Evolutionary conservation across 2,329 filamentous ascomycete species (phyloP).

Genomic region (Penicillium sp.): DNA sequence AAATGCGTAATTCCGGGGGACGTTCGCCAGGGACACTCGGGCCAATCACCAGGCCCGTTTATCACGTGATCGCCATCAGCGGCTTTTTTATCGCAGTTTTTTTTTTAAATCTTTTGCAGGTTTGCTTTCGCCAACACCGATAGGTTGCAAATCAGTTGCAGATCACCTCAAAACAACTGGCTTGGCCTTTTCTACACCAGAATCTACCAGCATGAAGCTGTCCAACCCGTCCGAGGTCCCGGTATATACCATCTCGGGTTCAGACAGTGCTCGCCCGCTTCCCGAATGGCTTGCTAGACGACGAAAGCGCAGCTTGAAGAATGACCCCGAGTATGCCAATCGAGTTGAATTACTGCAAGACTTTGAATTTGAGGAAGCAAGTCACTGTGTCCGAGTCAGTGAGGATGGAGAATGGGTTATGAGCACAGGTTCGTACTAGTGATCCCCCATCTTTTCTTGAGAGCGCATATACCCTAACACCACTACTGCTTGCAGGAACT

Average conservation of each 20-base stretch:
- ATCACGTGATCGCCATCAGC: conserved; percentile 38
- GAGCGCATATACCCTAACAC: conserved; percentile 19
- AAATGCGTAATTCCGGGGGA: conserved; percentile 31
- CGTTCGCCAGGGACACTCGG: conserved; percentile 33
- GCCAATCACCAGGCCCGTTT: conserved; percentile 30
- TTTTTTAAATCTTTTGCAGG: conserved; percentile 25
- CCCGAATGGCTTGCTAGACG: conserved; percentile 94
- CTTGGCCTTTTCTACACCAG: conserved; percentile 25
- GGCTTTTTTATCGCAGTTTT: conserved; percentile 25
- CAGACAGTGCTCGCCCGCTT: conserved; percentile 79
- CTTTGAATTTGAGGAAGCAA: conserved; percentile 96
- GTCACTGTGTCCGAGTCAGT: conserved; percentile 81
- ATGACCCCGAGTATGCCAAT: conserved; percentile 88
- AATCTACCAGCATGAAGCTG: conserved; percentile 46
- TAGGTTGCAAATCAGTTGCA: conserved; percentile 8
- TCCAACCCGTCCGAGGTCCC: conserved; percentile 73
- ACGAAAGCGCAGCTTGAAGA: conserved; percentile 86
- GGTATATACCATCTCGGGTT: conserved; percentile 93
- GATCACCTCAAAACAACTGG: conserved; percentile 9
- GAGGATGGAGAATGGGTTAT: conserved; percentile 98
- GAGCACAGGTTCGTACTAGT: conserved; percentile 68
- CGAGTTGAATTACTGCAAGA: conserved; percentile 94
- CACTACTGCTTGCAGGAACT: conserved; percentile 48
- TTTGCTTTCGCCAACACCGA: conserved; percentile 3
- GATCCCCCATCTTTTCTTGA: background rate